phyloP scores from a whole-genome alignment of 2,329 filamentous ascomycete genomes.

The Herpotrichia juniperi region DNA sequence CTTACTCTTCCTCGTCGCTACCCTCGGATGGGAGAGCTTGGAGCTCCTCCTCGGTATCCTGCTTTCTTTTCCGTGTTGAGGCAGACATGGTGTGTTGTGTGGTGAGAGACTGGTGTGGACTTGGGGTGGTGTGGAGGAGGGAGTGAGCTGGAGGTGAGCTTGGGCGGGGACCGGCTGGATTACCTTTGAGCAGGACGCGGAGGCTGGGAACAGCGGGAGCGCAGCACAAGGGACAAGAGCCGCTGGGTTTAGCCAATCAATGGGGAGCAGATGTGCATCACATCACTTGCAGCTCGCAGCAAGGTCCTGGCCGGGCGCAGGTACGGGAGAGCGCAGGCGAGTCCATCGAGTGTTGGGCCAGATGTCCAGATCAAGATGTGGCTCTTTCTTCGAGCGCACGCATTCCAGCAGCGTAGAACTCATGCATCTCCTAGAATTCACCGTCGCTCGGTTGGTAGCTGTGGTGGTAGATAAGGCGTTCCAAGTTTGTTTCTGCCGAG shows the following conservation, averaged over 20 bases:
- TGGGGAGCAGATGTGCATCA: slow-evolving; percentile 1
- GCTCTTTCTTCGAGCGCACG: too few relatives aligned
- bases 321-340: slow-evolving; percentile 2
- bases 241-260: slow-evolving; percentile 41
- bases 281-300: slow-evolving; percentile 15
- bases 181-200: slow-evolving; percentile 23
- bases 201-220: slow-evolving; percentile 17
- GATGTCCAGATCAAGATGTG: too few relatives aligned
- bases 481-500: neutral
- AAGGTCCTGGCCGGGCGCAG: slow-evolving; percentile 5
- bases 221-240: slow-evolving; percentile 32
- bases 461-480: neutral
- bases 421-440: too few relatives aligned
- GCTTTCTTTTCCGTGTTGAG: slow-evolving; percentile 49
- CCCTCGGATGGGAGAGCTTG: slow-evolving; percentile 51
- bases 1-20: slow-evolving; percentile 52
- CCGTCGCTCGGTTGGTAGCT: neutral
- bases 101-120: slow-evolving; percentile 7
- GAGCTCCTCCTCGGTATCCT: slow-evolving; percentile 51
- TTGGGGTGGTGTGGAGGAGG: slow-evolving; percentile 23
- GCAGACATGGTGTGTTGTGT: slow-evolving; percentile 44
- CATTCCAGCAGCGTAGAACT: too few relatives aligned
- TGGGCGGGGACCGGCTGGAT: slow-evolving; percentile 38
- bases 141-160: slow-evolving; percentile 26
- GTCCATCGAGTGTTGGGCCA: neutral